Evolutionary conservation across 2,329 filamentous ascomycete genomes (phyloP).

Genomic region (Penicillium capsulatum): DNA sequence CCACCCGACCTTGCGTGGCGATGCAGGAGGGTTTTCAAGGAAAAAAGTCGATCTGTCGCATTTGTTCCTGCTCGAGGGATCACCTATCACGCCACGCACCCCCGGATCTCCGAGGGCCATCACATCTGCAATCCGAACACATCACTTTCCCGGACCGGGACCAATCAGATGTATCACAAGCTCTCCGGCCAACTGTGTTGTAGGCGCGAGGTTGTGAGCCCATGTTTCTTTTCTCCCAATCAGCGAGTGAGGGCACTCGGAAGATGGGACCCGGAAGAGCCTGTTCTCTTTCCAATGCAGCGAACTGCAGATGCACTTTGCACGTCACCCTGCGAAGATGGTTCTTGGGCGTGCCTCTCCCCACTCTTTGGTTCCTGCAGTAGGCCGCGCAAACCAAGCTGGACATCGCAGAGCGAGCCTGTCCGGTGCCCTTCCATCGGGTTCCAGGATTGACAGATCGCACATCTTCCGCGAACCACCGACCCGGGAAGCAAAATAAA

Average conservation of each 20-base stretch:
- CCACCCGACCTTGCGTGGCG: slow-evolving; percentile 1
- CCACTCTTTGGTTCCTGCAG: slow-evolving; percentile 36
- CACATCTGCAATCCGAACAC: slow-evolving; percentile 25
- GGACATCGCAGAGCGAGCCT: background rate
- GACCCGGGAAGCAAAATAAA: no score
- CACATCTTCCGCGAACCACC: no score
- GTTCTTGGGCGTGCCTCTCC: slow-evolving; percentile 18
- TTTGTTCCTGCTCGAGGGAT: slow-evolving; percentile 1
- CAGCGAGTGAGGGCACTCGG: slow-evolving; percentile 5
- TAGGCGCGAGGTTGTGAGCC: slow-evolving; percentile 10
- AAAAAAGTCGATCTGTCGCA: slow-evolving; percentile 15
- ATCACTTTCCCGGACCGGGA: slow-evolving; percentile 21
- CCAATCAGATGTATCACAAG: slow-evolving; percentile 21
- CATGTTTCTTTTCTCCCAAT: slow-evolving; percentile 10
- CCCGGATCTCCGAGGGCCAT: slow-evolving; percentile 15
- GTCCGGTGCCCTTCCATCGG: background rate
- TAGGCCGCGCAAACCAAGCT: slow-evolving; percentile 26
- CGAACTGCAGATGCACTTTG: slow-evolving; percentile 6
- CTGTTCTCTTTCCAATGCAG: slow-evolving; percentile 8
- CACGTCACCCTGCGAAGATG: slow-evolving; percentile 10
- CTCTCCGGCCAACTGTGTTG: background rate
- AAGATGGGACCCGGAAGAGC: slow-evolving; percentile 7
- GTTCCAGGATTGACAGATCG: background rate
- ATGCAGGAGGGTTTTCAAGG: slow-evolving; percentile 5
- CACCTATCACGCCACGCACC: slow-evolving; percentile 3